Base-by-base conservation (phyloP, 768 basidiomycete genomes). In the Multifurca ochricompacta region DNA sequence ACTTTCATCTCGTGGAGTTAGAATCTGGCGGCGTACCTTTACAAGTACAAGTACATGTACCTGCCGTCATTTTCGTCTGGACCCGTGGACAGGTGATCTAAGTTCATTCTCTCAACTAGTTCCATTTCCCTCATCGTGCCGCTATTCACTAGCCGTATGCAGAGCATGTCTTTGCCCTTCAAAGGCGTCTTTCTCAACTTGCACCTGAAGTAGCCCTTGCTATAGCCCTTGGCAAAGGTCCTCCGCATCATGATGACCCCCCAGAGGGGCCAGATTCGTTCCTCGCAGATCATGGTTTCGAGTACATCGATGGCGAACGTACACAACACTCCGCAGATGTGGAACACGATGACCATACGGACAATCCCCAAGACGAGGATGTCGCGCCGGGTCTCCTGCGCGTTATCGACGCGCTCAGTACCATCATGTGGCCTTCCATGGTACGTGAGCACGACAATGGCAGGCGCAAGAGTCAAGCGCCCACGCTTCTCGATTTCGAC, bases 401-500 rank as follows among this genome's bases (percentile, higher is more conserved):
- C 23, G 81, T 90, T 7, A 61, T 87, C 18, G 87, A 90, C 63
- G 86, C 89, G 10, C 70, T 92, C 40, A 84, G 87, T 66, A 90
- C 90, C 1, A 80, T 92, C 62, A 89, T 91, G 83, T 92, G 89
- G 89, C 84, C 89, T 4, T 85, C 84, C 0, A 83, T 92, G 79
- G 69, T 78, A 44, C 71, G 77, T 21, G 68, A 64, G 30, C 63
- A 63, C n/a, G 43, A 63, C 6, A 69, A 66, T 42, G 36, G 50
- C 28, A 53, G 61, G 19, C 64, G 62, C 30, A 64, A 66, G 47
- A 69, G 64, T 49, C 69, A 65, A 21, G 50, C 37, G n/a, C 46
- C 48, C 19, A 64, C 72, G 45, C 65, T 75, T 40, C 42, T 61
- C 47, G 58, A 61, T 45, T 59, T 61, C 43, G 58, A 61, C 19